A percentile compares a stretch with the other conserved stretches of the same genome.
Evolutionary conservation across 169 alveolate species (phyloP).

Genomic region (Cryptosporidium baileyi): DNA sequence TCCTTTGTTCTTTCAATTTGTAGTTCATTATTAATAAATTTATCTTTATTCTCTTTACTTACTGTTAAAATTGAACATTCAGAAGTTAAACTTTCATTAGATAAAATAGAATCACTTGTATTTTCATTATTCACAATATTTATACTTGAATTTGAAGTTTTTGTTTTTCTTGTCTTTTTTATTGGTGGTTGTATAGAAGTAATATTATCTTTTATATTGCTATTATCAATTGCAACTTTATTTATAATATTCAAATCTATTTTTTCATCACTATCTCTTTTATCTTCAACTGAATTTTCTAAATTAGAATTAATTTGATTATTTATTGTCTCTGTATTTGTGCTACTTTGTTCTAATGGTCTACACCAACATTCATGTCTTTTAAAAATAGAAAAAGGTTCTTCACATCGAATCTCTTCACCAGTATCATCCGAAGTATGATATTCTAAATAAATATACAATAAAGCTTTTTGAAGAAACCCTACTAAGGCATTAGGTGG

Average conservation of each 20-base stretch:
- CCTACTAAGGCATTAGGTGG: constrained; percentile 88
- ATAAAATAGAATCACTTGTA: too few relatives aligned
- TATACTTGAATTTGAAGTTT: too few relatives aligned
- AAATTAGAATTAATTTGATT: neutral
- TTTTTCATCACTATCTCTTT: constrained; percentile 5
- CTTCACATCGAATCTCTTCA: constrained; percentile 81
- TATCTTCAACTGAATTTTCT: neutral
- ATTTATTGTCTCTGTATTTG: neutral
- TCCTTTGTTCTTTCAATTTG: too few relatives aligned
- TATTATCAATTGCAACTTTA: neutral
- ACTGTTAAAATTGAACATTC: too few relatives aligned
- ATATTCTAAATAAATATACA: constrained; percentile 83
- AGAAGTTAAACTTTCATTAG: too few relatives aligned
- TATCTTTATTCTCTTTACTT: neutral
- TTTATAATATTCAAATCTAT: constrained; percentile 5
- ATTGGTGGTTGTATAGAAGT: too few relatives aligned
- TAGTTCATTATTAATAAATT: neutral
- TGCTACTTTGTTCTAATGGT: constrained; percentile 67
- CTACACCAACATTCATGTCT: constrained; percentile 85
- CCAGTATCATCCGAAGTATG: constrained; percentile 78
- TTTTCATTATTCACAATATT: too few relatives aligned
- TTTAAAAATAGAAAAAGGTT: constrained; percentile 83
- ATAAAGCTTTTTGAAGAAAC: constrained; percentile 87
- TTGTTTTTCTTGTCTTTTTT: too few relatives aligned
- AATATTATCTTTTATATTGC: neutral